phyloP scores from a whole-genome alignment of 192 early-diverging fungal species.

The Linnemannia zychae region DNA sequence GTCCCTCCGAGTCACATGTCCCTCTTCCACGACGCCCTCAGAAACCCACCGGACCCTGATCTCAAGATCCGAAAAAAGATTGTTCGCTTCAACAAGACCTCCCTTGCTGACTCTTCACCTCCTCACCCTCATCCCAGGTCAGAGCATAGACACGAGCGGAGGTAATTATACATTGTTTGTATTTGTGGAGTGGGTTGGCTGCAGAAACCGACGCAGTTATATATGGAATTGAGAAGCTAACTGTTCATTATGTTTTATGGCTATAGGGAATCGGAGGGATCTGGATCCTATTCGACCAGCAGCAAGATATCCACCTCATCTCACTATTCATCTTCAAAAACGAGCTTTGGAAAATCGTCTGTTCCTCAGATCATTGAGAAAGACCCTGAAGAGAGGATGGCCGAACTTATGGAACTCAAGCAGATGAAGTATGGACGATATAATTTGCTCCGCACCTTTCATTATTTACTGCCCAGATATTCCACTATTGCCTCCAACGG shows the following conservation, averaged over 20 bases:
- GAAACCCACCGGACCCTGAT: slow-evolving; percentile 17
- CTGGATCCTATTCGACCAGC: neutral
- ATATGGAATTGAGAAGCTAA: too few relatives aligned
- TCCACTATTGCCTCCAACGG: too few relatives aligned
- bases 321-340: neutral
- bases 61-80: slow-evolving; percentile 41
- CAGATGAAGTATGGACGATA: slow-evolving; percentile 33
- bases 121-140: neutral
- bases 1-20: slow-evolving; percentile 24
- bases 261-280: neutral
- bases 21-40: slow-evolving; percentile 16
- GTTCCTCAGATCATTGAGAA: slow-evolving; percentile 10
- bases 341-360: neutral
- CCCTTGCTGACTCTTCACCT: neutral
- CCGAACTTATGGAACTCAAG: slow-evolving; percentile 45
- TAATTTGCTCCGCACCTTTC: neutral
- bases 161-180: slow-evolving; percentile 28
- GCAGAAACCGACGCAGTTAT: too few relatives aligned
- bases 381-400: slow-evolving; percentile 43
- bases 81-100: slow-evolving; percentile 22
- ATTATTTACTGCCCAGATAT: too few relatives aligned
- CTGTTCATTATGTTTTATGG: too few relatives aligned
- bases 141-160: slow-evolving; percentile 38
- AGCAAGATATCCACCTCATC: neutral
- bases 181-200: neutral